Conservation (phyloP, 192 early-diverging fungal species). For the Coemansia sp. region DNA sequence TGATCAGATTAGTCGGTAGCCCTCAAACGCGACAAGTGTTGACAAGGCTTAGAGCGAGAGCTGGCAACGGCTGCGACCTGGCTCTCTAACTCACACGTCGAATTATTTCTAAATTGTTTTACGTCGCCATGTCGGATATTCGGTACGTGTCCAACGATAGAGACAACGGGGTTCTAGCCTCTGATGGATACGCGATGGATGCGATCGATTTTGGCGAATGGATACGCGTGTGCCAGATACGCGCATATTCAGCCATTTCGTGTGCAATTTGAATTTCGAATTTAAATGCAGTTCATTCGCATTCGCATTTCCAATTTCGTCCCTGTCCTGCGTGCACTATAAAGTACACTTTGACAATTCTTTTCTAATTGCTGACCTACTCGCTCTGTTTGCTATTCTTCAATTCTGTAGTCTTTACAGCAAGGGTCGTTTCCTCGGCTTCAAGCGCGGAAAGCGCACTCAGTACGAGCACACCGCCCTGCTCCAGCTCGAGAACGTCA, state of each 20-base stretch:
- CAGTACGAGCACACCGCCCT: slow-evolving; percentile 90
- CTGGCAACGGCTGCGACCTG: background rate
- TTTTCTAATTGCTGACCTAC: background rate
- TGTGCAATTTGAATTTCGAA: background rate
- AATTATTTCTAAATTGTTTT: slow-evolving; percentile 6
- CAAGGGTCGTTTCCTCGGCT: slow-evolving; percentile 96
- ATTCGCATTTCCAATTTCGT: background rate
- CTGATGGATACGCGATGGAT: slow-evolving; percentile 17
- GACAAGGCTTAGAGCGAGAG: background rate
- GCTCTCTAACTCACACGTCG: slow-evolving; percentile 31
- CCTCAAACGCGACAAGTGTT: background rate
- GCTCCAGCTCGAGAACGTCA: slow-evolving; percentile 91
- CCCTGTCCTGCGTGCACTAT: background rate
- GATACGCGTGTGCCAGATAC: slow-evolving; percentile 20
- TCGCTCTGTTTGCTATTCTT: slow-evolving; percentile 3
- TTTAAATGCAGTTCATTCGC: background rate
- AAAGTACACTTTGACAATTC: background rate
- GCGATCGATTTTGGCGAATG: slow-evolving; percentile 25
- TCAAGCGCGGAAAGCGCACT: slow-evolving; percentile 91
- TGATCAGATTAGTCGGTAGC: background rate
- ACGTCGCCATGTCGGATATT: slow-evolving; percentile 21
- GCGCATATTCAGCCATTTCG: background rate
- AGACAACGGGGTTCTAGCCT: background rate
- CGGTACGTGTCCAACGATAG: slow-evolving; percentile 45
- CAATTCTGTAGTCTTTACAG: slow-evolving; percentile 84